These are phyloP conservation scores for Tricholoma flavovirens DNA, from an alignment of 768 basidiomycete genomes.

Conservation along the genomic window DNA sequence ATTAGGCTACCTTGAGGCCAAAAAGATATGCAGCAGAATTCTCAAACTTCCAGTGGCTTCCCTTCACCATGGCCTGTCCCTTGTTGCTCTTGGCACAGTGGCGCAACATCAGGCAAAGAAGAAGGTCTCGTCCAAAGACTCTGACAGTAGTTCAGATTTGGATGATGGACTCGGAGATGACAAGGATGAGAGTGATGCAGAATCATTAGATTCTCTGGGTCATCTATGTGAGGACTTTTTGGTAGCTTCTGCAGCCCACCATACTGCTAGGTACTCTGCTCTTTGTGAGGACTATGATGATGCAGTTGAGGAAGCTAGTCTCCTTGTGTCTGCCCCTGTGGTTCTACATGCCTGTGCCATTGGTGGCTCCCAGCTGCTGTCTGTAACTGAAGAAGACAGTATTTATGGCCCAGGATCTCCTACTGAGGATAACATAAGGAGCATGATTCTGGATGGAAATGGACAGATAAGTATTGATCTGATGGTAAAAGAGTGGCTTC, in stretches of 20 bases:
- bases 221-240: background rate
- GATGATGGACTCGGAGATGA: background rate
- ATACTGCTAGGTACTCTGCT: conserved; percentile 9
- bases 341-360: too few relatives aligned
- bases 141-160: background rate
- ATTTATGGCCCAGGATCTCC: too few relatives aligned
- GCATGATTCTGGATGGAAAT: background rate
- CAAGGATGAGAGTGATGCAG: background rate
- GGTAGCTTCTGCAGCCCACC: conserved; percentile 4
- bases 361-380: too few relatives aligned
- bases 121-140: too few relatives aligned
- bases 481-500: background rate
- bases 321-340: background rate
- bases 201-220: background rate
- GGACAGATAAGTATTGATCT: background rate
- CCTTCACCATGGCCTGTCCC: background rate
- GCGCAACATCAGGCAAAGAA: background rate
- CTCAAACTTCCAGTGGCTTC: background rate
- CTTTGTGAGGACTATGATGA: conserved; percentile 9
- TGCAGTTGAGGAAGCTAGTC: background rate
- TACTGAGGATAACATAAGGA: background rate
- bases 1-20: background rate
- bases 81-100: background rate
- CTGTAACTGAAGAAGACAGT: too few relatives aligned
- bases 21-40: background rate